phyloP scores from a whole-genome alignment of 768 basidiomycete species.

The Mycena leptocephala region DNA sequence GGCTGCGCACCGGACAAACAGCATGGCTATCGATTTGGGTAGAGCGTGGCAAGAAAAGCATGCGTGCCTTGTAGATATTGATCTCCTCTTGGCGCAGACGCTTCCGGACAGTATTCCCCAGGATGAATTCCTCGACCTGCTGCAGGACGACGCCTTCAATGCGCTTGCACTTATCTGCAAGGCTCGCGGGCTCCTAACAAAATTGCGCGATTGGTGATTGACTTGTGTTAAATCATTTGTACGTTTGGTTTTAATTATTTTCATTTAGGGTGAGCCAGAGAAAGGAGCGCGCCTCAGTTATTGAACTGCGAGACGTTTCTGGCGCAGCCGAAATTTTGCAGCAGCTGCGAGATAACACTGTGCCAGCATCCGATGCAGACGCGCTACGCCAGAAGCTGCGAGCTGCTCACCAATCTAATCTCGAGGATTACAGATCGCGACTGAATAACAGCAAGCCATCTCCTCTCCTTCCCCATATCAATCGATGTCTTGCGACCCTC shows the following conservation, averaged over 20 bases:
- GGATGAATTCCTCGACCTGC: slow-evolving; percentile 30
- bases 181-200: slow-evolving; percentile 25
- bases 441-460: slow-evolving; percentile 12
- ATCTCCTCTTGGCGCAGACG: slow-evolving; percentile 30
- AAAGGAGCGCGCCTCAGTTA: slow-evolving; percentile 29
- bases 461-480: slow-evolving; percentile 30
- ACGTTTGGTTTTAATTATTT: no score
- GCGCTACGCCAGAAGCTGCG: slow-evolving; percentile 28
- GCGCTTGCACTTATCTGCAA: slow-evolving; percentile 32
- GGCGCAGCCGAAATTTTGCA: slow-evolving; percentile 29
- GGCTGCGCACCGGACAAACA: slow-evolving; percentile 15
- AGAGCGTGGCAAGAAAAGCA: slow-evolving; percentile 33
- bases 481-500: slow-evolving; percentile 26
- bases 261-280: no score
- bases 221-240: no score
- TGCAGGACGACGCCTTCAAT: slow-evolving; percentile 33
- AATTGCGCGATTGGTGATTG: slow-evolving; percentile 29
- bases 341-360: slow-evolving; percentile 6
- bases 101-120: slow-evolving; percentile 26
- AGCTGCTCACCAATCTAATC: slow-evolving; percentile 30
- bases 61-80: slow-evolving; percentile 30
- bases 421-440: slow-evolving; percentile 29
- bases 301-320: slow-evolving; percentile 33
- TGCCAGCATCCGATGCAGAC: neutral
- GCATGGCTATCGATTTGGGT: slow-evolving; percentile 27